Evolutionary conservation across 2,329 filamentous ascomycete genomes (phyloP), one percentile per base, ranked within the genome.

Genomic region (Fusarium illudens): DNA sequence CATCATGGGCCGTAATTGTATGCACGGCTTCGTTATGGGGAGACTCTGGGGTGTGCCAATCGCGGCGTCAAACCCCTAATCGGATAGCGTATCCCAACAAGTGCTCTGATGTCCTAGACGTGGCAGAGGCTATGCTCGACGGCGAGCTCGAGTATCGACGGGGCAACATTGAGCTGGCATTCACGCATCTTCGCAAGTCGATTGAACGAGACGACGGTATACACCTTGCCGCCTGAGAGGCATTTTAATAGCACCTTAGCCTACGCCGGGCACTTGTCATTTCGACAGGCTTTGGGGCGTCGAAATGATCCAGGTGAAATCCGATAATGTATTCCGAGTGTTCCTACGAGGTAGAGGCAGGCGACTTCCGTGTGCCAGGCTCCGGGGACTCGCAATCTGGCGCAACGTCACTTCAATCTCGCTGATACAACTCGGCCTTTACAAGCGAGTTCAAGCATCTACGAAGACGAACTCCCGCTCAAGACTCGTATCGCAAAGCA

Each of bases 111-210:
- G 87, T 92, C 17, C 79, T 93, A 0, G 79, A 75, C 1, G 83
- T 93, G 2, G 88, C 86, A 0, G 76, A 77, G 13, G 82, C 84
- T 2, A 93, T 93, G 90, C 79, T 93, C 0, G 85, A 89, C 6
- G 92, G 91, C 3, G 91, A 94, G 73, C 77, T 93, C 3, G 87
- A 88, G 56, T 94, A 93, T 71, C 88, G 91, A 2, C 82, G 81
- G 4, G 84, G 84, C 0, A 84, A 90, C 49, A 82, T 85, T 55
- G 83, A 86, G 0, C 44, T 74, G 0, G 90, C 90, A 0, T 92
- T 91, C 67, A 68, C 76, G 9, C 81, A 86, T 58, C 80, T 92
- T 4, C 81, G 83, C 4, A 79, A 76, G 19, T 84, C 89, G 0
- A 86, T 90, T 20, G 75, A 79, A 1, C 80, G 86, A 7, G 88